Evolutionary conservation across 2,329 filamentous ascomycete genomes (phyloP).

Genomic region (Arthrobotrys iridis): DNA sequence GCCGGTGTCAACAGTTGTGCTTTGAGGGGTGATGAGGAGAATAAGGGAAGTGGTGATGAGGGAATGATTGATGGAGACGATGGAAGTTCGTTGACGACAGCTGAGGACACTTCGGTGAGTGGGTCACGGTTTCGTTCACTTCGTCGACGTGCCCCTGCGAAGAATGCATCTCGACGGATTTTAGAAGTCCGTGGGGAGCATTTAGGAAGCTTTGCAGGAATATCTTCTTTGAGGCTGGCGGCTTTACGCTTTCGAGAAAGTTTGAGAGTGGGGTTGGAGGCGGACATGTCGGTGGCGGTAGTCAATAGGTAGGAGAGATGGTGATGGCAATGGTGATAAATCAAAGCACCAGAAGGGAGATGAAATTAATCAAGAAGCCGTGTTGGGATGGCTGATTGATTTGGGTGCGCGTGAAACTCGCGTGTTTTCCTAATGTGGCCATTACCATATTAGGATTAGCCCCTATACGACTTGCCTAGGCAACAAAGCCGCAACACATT

Average conservation of each 20-base stretch:
- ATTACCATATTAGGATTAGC: constrained; percentile 32
- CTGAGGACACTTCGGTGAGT: constrained; percentile 37
- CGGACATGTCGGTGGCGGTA: background rate
- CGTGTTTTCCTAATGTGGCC: constrained; percentile 41
- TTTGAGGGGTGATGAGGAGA: constrained; percentile 48
- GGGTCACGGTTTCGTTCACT: constrained; percentile 35
- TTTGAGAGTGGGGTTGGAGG: background rate
- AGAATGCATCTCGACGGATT: constrained; percentile 51
- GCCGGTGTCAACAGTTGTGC: constrained; percentile 43
- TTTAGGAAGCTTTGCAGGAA: constrained; percentile 45
- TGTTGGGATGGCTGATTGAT: constrained; percentile 53
- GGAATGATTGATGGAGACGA: constrained; percentile 23
- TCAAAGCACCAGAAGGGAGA: background rate
- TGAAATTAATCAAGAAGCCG: constrained; percentile 42
- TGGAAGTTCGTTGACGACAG: constrained; percentile 35
- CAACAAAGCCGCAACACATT: constrained; percentile 25
- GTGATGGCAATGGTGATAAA: background rate
- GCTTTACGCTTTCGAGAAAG: constrained; percentile 41
- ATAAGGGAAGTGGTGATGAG: constrained; percentile 34
- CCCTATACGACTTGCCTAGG: constrained; percentile 6
- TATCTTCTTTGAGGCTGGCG: constrained; percentile 37
- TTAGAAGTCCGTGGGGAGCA: constrained; percentile 49
- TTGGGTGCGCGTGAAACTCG: constrained; percentile 34
- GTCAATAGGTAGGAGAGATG: background rate
- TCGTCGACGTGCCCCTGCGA: constrained; percentile 39